Evolutionary conservation across 495 filamentous ascomycete species (phyloP).

Genomic region (Aspergillus haitiensis): DNA sequence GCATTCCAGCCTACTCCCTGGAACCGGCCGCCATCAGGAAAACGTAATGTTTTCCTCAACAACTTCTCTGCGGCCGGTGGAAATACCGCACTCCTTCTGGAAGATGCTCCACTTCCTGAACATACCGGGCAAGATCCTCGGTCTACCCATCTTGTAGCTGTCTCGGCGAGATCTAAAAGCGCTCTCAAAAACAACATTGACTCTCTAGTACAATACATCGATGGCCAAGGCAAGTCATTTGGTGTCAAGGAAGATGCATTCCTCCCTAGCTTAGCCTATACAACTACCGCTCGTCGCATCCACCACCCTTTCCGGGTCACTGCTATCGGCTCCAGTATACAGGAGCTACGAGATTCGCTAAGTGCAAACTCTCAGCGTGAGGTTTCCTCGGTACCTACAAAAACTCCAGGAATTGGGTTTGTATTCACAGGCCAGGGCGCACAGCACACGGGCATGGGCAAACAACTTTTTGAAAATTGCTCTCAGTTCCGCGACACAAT

Average conservation of each 20-base stretch:
- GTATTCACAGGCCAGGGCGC: slow-evolving; percentile 60
- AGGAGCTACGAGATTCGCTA: slow-evolving; percentile 35
- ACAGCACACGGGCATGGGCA: slow-evolving; percentile 64
- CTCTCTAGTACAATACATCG: slow-evolving; percentile 52
- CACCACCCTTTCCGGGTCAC: slow-evolving; percentile 74
- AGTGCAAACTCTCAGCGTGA: slow-evolving; percentile 17
- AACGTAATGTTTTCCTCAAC: slow-evolving; percentile 64
- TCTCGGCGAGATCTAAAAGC: slow-evolving; percentile 54
- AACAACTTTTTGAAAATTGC: slow-evolving; percentile 65
- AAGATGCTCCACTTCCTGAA: slow-evolving; percentile 50
- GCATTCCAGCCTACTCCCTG: slow-evolving; percentile 60
- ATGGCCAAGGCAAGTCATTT: slow-evolving; percentile 46
- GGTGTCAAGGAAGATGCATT: slow-evolving; percentile 40
- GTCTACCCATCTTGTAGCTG: slow-evolving; percentile 48
- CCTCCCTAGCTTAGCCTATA: slow-evolving; percentile 61
- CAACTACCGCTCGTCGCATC: slow-evolving; percentile 80
- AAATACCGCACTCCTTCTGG: slow-evolving; percentile 54
- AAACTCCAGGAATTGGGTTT: slow-evolving; percentile 49
- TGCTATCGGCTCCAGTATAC: slow-evolving; percentile 49
- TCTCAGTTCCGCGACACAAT: slow-evolving; percentile 69
- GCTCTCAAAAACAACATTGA: slow-evolving; percentile 57
- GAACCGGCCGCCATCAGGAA: slow-evolving; percentile 59
- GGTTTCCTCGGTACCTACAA: slow-evolving; percentile 45
- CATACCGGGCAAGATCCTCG: slow-evolving; percentile 53
- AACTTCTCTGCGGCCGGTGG: slow-evolving; percentile 67